These are phyloP conservation scores for Epichloe bromicola DNA, from an alignment of 2,329 filamentous ascomycete genomes.

Conservation along the genomic window DNA sequence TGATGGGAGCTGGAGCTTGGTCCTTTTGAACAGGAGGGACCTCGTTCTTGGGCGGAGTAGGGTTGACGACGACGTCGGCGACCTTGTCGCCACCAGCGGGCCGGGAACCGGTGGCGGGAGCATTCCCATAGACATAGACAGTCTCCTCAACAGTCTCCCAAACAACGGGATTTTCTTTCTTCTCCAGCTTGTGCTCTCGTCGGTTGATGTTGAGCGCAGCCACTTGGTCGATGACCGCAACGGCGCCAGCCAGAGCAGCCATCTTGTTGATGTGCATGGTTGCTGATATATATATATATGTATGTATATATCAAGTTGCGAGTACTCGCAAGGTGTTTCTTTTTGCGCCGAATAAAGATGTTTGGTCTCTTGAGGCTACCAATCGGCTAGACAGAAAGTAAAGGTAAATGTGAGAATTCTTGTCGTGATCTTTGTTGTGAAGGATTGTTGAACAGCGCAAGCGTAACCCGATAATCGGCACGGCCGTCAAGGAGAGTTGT, in stretches of 20 bases:
- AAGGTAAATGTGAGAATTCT: background rate
- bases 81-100: constrained; percentile 18
- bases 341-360: background rate
- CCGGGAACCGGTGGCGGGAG: background rate
- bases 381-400: background rate
- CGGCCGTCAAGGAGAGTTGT: constrained; percentile 19
- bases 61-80: constrained; percentile 18
- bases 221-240: constrained; percentile 30
- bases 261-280: constrained; percentile 33
- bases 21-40: background rate
- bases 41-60: constrained; percentile 4
- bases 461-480: constrained; percentile 14
- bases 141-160: constrained; percentile 29
- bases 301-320: background rate
- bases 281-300: background rate
- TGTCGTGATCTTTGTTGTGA: background rate
- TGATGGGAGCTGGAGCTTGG: constrained; percentile 9
- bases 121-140: constrained; percentile 22
- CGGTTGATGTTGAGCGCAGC: constrained; percentile 30
- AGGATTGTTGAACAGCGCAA: background rate
- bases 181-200: constrained; percentile 24
- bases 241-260: constrained; percentile 27
- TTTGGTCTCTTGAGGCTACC: constrained; percentile 6
- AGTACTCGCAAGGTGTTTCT: background rate
- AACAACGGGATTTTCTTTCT: constrained; percentile 22